phyloP scores from a whole-genome alignment of 148 eudicot species.

The Polygonum aviculare region DNA sequence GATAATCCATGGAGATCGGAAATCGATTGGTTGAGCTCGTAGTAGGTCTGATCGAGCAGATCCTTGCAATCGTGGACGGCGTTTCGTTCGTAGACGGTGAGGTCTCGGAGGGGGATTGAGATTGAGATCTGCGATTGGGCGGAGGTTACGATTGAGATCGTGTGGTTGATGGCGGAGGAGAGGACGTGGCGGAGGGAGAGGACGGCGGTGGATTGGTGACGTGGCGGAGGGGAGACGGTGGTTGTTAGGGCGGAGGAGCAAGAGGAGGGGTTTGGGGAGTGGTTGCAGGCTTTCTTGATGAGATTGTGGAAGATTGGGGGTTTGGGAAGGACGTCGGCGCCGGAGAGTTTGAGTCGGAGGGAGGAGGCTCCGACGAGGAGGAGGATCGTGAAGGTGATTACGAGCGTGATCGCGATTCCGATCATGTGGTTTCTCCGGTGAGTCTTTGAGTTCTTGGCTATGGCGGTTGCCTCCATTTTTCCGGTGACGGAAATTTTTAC shows the following conservation, averaged over 20 bases:
- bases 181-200: slow-evolving; percentile 24
- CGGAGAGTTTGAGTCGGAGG: slow-evolving; percentile 1
- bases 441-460: slow-evolving; percentile 16
- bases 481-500: background rate
- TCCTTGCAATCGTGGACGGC: slow-evolving; percentile 41
- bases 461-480: slow-evolving; percentile 22
- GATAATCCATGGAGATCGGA: slow-evolving; percentile 14
- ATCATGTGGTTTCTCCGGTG: slow-evolving; percentile 10
- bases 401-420: background rate
- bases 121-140: slow-evolving; percentile 10
- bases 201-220: slow-evolving; percentile 14
- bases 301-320: background rate
- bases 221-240: slow-evolving; percentile 8
- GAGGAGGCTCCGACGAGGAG: slow-evolving; percentile 4
- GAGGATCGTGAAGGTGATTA: slow-evolving; percentile 15
- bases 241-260: slow-evolving; percentile 32
- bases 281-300: slow-evolving; percentile 33
- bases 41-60: slow-evolving; percentile 50
- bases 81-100: slow-evolving; percentile 21
- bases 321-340: background rate
- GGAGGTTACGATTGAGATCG: slow-evolving; percentile 11
- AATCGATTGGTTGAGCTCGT: slow-evolving; percentile 34
- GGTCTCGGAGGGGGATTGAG: slow-evolving; percentile 8
- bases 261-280: slow-evolving; percentile 37
- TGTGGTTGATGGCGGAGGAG: slow-evolving; percentile 30